Base-by-base conservation (phyloP, 768 basidiomycete species). In the Solioccasus polychromus region DNA sequence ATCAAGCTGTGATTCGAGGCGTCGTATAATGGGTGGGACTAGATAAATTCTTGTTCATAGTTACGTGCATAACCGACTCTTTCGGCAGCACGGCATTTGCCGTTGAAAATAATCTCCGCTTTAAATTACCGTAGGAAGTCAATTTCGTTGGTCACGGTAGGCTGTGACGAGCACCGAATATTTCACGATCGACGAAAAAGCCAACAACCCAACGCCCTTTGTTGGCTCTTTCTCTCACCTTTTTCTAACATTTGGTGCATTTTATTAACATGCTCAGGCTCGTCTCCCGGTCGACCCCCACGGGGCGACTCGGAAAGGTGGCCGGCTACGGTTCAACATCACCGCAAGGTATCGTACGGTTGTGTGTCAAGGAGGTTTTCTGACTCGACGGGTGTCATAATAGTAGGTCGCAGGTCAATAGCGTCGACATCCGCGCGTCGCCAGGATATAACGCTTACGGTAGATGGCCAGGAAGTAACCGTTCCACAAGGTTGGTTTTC, bases 401-500 rank as follows among this genome's bases (percentile, higher is more conserved):
- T 48, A 54, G 9, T 40, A 86, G 86, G 74, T 59, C 76, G 75
- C 50, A 74, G 84, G 49, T 71, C 75, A 26, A 76, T 90, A 62
- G 71, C 83, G 10, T 84, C 88, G 30, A 78, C 84, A 2, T 76
- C 85, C 15, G 66, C 75, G 47, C 74, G 79, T 46, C 77, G 75
- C 58, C 86, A 85, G 35, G 88, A 92, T 54, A 85, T 97, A 55
- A 95, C 92, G 25, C 71, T 98, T 24, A 95, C 93, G 2, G 85
- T 98, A 32, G 94, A 99, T 68, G 95, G 95, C 52, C 96, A 94
- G 70, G 88, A 93, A 71, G 93, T 99, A 18, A 93, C 92, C 2
- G 93, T 99, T 29, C 92, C 92, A 22, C 92, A 95, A 74, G 95
- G 94, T 89, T 47, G 45, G 83, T 70, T 36, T 49, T 39, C n/a